A percentile compares a stretch with the other conserved stretches of the same genome.
Conservation (phyloP, 148 eudicot species). For the Amaranthus cruentus region DNA sequence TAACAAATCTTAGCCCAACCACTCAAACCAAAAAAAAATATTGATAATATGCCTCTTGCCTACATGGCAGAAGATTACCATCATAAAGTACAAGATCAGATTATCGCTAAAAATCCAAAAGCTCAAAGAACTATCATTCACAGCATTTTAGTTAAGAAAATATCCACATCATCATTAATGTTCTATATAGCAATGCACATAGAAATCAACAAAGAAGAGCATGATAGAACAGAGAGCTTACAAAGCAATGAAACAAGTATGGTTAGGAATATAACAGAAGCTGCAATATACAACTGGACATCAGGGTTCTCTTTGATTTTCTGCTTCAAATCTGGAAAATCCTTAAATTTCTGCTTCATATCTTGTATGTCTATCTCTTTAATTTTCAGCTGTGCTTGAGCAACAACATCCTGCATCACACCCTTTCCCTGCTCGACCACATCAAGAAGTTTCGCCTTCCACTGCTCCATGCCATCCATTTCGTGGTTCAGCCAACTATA, state of each 20-base stretch:
- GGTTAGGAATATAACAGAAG: slow-evolving; percentile 35
- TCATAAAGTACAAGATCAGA: not conserved
- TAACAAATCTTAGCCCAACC: not conserved
- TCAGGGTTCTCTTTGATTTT: slow-evolving; percentile 34
- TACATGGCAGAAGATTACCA: not conserved
- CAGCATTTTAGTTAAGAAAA: not conserved
- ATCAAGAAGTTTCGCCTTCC: slow-evolving; percentile 25
- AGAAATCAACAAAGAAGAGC: not conserved
- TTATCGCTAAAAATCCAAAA: not conserved
- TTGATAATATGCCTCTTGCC: not conserved
- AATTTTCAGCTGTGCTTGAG: slow-evolving; percentile 26
- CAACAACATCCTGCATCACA: slow-evolving; percentile 26
- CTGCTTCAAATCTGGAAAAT: slow-evolving; percentile 9
- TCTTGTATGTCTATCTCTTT: slow-evolving; percentile 21
- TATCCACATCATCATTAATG: not conserved
- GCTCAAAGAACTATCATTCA: not conserved
- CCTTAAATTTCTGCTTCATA: not conserved
- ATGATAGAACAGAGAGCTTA: slow-evolving; percentile 15
- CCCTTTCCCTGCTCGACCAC: slow-evolving; percentile 20
- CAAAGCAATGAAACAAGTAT: slow-evolving; percentile 34
- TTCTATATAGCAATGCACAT: not conserved
- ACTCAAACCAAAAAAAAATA: not conserved
- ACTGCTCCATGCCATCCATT: slow-evolving; percentile 37
- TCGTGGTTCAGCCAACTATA: slow-evolving; percentile 12
- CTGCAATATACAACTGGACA: slow-evolving; percentile 38